Percentiles rank a stretch among this genome's conserved stretches.
Evolutionary conservation across 1,284 basidiomycete species (phyloP).

Genomic region (Pseudozyma sp.): DNA sequence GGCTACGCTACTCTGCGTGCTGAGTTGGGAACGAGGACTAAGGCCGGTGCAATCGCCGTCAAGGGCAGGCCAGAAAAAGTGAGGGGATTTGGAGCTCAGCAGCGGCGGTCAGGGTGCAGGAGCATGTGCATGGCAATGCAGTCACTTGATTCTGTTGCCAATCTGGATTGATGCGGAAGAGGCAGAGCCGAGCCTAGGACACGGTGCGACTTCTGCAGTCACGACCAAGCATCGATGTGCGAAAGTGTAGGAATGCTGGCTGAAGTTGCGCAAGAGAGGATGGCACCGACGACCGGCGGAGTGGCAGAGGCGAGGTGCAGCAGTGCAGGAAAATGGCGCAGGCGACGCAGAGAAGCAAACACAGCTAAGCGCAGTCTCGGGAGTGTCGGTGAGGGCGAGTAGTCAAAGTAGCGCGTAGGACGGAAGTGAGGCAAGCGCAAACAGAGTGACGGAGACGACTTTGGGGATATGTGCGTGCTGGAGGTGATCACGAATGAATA

Average conservation of each 20-base stretch:
- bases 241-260: conserved; percentile 22
- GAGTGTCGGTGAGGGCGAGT: neutral
- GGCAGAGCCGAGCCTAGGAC: conserved; percentile 12
- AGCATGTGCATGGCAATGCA: conserved; percentile 23
- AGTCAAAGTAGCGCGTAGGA: too few species aligned
- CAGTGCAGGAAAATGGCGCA: conserved; percentile 7
- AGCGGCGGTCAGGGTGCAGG: conserved; percentile 12
- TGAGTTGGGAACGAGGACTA: neutral
- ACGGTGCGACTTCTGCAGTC: conserved; percentile 1
- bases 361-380: conserved; percentile 1
- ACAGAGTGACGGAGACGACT: conserved; percentile 18
- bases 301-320: conserved; percentile 16
- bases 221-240: neutral
- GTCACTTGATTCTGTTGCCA: neutral
- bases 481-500: conserved; percentile 26
- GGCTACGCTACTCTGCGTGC: too few species aligned
- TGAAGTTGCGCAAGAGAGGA: neutral
- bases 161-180: conserved; percentile 10
- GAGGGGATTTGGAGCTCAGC: conserved; percentile 25
- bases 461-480: conserved; percentile 17
- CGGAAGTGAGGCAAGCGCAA: neutral
- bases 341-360: neutral
- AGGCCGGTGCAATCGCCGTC: conserved; percentile 3
- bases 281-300: neutral
- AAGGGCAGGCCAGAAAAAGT: neutral